phyloP scores from a whole-genome alignment of 2,329 filamentous ascomycete genomes.

The Aspergillus quadricinctus region DNA sequence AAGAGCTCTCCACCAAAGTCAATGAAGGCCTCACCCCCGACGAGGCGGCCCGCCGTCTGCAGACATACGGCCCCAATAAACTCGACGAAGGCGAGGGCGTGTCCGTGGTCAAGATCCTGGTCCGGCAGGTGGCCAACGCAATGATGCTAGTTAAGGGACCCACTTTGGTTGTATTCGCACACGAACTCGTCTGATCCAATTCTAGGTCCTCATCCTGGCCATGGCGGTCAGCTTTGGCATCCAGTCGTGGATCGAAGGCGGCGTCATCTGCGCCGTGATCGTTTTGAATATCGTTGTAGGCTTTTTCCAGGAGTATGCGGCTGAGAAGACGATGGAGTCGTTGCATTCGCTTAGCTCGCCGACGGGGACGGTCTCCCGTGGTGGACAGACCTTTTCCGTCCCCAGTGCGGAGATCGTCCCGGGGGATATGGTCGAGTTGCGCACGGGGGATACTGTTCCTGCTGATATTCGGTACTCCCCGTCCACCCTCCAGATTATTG shows the following conservation, averaged over 20 bases:
- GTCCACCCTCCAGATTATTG: no score
- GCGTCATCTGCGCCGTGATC: conserved; percentile 57
- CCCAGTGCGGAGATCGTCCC: conserved; percentile 58
- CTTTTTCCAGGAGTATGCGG: conserved; percentile 58
- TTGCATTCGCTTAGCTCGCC: conserved; percentile 55
- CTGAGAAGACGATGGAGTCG: conserved; percentile 60
- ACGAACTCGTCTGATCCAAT: neutral
- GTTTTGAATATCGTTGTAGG: conserved; percentile 55
- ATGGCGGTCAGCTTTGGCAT: conserved; percentile 62
- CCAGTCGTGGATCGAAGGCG: conserved; percentile 56
- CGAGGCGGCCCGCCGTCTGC: conserved; percentile 54
- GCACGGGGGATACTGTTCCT: conserved; percentile 57
- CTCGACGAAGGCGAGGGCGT: conserved; percentile 63
- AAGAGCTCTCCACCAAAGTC: conserved; percentile 53
- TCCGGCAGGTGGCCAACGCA: conserved; percentile 64
- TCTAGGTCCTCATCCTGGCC: conserved; percentile 68
- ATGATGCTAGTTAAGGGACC: conserved; percentile 56
- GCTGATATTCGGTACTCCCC: conserved; percentile 48
- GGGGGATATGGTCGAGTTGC: conserved; percentile 54
- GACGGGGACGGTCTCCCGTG: conserved; percentile 54
- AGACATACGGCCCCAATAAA: conserved; percentile 59
- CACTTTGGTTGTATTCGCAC: conserved; percentile 25
- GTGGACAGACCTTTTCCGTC: conserved; percentile 52
- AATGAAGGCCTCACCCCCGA: conserved; percentile 54
- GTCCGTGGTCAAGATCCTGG: conserved; percentile 64